These are phyloP conservation scores for Kurtzmaniella cleridarum DNA, from an alignment of 805 yeast genomes.

Conservation along the genomic window DNA sequence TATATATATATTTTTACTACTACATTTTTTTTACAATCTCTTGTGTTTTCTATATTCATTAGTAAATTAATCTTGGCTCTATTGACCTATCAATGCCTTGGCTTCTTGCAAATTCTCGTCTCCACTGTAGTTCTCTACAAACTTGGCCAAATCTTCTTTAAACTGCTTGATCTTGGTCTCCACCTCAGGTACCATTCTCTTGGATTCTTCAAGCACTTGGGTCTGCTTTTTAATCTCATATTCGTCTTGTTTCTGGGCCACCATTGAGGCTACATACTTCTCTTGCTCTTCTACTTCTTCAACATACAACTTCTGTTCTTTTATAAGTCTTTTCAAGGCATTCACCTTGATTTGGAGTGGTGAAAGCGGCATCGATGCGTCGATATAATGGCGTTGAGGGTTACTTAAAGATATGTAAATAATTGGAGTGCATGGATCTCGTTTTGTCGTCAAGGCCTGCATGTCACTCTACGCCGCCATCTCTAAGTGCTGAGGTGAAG, in stretches of 20 bases:
- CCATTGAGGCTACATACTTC: slow-evolving; percentile 42
- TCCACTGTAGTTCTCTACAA: slow-evolving; percentile 28
- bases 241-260: slow-evolving; percentile 45
- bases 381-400: too few species aligned
- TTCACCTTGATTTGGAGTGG: slow-evolving; percentile 64
- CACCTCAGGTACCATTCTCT: slow-evolving; percentile 32
- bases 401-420: too few species aligned
- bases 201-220: slow-evolving; percentile 32
- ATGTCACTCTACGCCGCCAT: too few species aligned
- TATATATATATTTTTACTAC: slow-evolving; percentile 1
- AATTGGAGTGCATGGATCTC: too few species aligned
- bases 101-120: slow-evolving; percentile 30
- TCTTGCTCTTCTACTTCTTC: slow-evolving; percentile 55
- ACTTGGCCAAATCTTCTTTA: slow-evolving; percentile 29
- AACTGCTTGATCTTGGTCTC: slow-evolving; percentile 14
- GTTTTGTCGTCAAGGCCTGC: too few species aligned
- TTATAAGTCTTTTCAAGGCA: slow-evolving; percentile 63
- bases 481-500: too few species aligned
- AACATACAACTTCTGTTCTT: slow-evolving; percentile 59
- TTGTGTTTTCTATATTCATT: not conserved
- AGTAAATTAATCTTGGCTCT: too few species aligned
- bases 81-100: slow-evolving; percentile 11
- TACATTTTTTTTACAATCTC: not conserved
- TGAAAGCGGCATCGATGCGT: slow-evolving; percentile 56
- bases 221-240: slow-evolving; percentile 55